Evolutionary conservation across 179 eudicot genomes (phyloP).

Genomic region (Spergularia azorica): DNA sequence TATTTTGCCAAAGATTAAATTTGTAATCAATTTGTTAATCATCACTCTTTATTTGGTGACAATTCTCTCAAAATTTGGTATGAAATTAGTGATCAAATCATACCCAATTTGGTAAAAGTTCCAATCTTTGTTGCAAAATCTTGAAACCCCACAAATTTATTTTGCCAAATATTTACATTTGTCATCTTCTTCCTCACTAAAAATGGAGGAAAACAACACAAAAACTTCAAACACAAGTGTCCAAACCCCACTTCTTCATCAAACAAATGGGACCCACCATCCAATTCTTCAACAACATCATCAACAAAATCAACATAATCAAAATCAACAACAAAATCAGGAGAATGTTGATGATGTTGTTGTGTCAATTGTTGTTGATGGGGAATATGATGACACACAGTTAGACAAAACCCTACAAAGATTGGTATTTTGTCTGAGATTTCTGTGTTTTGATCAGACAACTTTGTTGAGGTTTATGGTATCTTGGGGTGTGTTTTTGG

Average conservation of each 20-base stretch:
- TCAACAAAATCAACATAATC: background rate
- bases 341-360: background rate
- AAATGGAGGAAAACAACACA: conserved; percentile 29
- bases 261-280: conserved; percentile 30
- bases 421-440: conserved; percentile 45
- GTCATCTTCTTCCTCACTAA: background rate
- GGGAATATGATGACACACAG: conserved; percentile 38
- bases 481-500: conserved; percentile 63
- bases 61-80: conserved; percentile 12
- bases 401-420: conserved; percentile 59
- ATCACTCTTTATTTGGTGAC: background rate
- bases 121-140: conserved; percentile 26
- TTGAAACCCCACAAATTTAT: background rate
- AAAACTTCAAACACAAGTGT: conserved; percentile 2
- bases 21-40: conserved; percentile 4
- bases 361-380: conserved; percentile 13
- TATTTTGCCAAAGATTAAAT: background rate
- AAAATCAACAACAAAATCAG: background rate
- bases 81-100: conserved; percentile 6
- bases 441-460: conserved; percentile 66
- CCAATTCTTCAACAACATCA: background rate
- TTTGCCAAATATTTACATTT: background rate
- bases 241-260: conserved; percentile 42
- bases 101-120: conserved; percentile 16
- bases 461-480: conserved; percentile 36